Percentiles rank a stretch among this genome's conserved stretches.
These are phyloP conservation scores for Pichia nakasei DNA, from an alignment of 805 yeast genomes.

Conservation along the genomic window DNA sequence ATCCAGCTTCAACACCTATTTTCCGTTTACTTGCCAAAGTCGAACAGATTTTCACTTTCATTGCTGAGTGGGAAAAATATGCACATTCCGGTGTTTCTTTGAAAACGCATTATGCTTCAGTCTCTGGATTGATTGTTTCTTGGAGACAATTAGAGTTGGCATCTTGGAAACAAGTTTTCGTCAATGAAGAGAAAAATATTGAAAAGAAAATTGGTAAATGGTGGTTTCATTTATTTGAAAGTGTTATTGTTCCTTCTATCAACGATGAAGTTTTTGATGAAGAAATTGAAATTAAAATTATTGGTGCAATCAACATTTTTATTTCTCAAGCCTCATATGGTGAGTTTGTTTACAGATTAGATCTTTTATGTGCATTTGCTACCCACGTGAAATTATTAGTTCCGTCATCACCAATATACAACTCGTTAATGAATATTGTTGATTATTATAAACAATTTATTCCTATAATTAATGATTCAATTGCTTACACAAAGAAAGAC, in stretches of 20 bases:
- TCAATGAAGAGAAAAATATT: constrained; percentile 45
- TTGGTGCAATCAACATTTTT: constrained; percentile 63
- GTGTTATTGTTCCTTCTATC: constrained; percentile 48
- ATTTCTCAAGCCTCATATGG: constrained; percentile 72
- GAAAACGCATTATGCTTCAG: constrained; percentile 40
- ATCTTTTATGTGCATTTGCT: constrained; percentile 55
- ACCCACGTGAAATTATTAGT: constrained; percentile 36
- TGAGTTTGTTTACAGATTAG: constrained; percentile 54
- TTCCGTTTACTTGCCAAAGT: constrained; percentile 71
- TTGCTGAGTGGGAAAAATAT: constrained; percentile 90
- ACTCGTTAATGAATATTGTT: constrained; percentile 49
- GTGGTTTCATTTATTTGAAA: constrained; percentile 90
- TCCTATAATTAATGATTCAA: constrained; percentile 35
- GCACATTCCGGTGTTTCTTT: constrained; percentile 74
- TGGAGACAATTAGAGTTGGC: constrained; percentile 88
- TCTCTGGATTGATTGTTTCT: constrained; percentile 64
- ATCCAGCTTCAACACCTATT: constrained; percentile 60
- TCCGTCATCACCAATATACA: constrained; percentile 19
- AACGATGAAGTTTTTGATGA: constrained; percentile 31
- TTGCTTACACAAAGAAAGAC: constrained; percentile 38
- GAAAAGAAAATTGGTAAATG: constrained; percentile 57
- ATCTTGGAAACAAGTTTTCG: constrained; percentile 75
- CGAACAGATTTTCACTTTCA: constrained; percentile 76
- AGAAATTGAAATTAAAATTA: constrained; percentile 28
- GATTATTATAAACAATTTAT: constrained; percentile 61